A percentile compares a stretch with the other conserved stretches of the same genome.
These are phyloP conservation scores for Podaxis sp. DNA, from an alignment of 768 basidiomycete genomes.

Conservation along the genomic window DNA sequence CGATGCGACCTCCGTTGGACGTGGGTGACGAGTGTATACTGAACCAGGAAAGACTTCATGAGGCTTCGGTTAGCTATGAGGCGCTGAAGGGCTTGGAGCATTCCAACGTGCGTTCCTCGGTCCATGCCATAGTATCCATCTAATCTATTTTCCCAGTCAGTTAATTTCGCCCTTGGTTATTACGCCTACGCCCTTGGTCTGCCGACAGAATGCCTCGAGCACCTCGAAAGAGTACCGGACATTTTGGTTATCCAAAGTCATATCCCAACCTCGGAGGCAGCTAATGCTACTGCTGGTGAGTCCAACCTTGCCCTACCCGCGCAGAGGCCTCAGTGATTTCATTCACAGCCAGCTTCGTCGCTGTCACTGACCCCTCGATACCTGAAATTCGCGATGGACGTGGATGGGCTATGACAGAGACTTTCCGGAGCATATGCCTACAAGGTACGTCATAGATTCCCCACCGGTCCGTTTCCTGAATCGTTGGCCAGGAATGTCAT, in stretches of 20 bases:
- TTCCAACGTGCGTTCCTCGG: constrained; percentile 52
- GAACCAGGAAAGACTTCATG: constrained; percentile 53
- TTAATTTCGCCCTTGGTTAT: constrained; percentile 71
- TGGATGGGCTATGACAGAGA: constrained; percentile 72
- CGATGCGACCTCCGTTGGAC: constrained; percentile 32
- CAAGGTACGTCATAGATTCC: constrained; percentile 52
- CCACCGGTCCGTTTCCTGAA: constrained; percentile 8
- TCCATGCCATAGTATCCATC: background rate
- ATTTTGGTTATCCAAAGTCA: constrained; percentile 55
- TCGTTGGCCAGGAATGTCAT: constrained; percentile 62
- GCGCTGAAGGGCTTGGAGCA: constrained; percentile 48
- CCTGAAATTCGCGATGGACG: constrained; percentile 67
- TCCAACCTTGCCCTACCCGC: constrained; percentile 29
- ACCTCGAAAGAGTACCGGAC: constrained; percentile 56
- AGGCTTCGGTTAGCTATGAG: constrained; percentile 56
- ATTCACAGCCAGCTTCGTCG: constrained; percentile 48
- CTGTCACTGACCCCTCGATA: constrained; percentile 38
- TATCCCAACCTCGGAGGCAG: constrained; percentile 42
- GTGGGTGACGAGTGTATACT: constrained; percentile 61
- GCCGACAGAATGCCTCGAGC: constrained; percentile 60
- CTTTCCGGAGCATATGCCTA: constrained; percentile 73
- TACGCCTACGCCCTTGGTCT: constrained; percentile 76
- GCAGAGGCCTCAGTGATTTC: constrained; percentile 43
- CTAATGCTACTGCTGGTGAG: constrained; percentile 35
- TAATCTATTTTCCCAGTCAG: constrained; percentile 45